Base-by-base conservation (phyloP, 108 stramenopile genomes). In the Conticribra weissflogii region DNA sequence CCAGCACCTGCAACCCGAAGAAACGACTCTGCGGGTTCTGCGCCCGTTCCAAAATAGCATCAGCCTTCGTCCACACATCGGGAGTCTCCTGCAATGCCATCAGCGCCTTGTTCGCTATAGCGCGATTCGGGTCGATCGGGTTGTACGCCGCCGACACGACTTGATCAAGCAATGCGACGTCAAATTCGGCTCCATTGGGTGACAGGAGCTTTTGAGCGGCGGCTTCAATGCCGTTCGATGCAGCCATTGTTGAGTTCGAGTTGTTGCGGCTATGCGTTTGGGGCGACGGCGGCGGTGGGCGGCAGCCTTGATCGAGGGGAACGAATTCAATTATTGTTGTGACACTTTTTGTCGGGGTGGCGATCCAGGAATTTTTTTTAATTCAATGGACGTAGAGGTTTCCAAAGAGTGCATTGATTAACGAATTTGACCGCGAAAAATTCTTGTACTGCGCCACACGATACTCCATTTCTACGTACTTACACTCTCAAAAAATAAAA, bases 41-140 rank as follows among this genome's bases (percentile, higher is more conserved):
- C 1, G 91, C 79, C 64, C 86, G 46, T 60, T 96, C 96, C 62
- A 96, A 82, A 68, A 96, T 96, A 5, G 84, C 82, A 72, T 96
- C 96, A 1, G 92, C 93, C 72, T 85, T 81, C 28, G 79, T 85
- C 96, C 96, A 96, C 12, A 92, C 59, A 54, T 89, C 83, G 5
- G 87, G 85, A 41, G 79, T 72, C 70, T 93, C 96, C 65, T 94
- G 96, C 28, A 96, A 79, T 52, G 87, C 87, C 93, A 96, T 96
- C 15, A 96, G 72, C n/a, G 86, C 81, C 57, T 88, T 90, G 79
- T 96, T 96, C 41, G 96, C 96, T 34, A 68, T 59, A 22, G 87
- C 85, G 46, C 91, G 87, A 55, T 92, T 83, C 0, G 96, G 96
- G 28, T 85, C 81, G 33, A 79, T 56, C 19, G 96, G 93, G 79